Conservation (phyloP, 768 basidiomycete genomes). For the Trametes sanguinea region DNA sequence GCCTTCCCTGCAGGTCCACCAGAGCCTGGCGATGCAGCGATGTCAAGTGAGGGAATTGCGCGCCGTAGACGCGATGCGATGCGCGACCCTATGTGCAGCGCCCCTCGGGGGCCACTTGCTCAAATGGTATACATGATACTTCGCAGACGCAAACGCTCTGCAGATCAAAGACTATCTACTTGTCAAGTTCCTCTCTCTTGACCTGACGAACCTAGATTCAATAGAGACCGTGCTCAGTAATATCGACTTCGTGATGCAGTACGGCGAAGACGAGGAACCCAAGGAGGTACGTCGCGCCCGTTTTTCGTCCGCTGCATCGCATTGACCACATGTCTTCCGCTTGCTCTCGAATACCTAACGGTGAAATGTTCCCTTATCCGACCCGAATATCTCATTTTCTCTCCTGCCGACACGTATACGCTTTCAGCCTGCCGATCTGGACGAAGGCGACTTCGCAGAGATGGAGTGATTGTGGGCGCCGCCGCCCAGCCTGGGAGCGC, state of each 20-base stretch:
- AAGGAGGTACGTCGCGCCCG: slow-evolving; percentile 64
- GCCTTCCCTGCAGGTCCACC: no score
- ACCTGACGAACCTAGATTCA: slow-evolving; percentile 87
- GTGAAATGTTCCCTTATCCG: neutral
- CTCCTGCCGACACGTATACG: neutral
- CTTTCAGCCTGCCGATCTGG: slow-evolving; percentile 85
- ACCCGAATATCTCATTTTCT: neutral
- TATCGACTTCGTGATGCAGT: slow-evolving; percentile 98
- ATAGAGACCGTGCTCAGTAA: slow-evolving; percentile 90
- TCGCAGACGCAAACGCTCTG: no score
- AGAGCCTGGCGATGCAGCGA: no score
- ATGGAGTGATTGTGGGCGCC: slow-evolving; percentile 48
- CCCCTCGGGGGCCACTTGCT: no score
- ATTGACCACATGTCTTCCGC: slow-evolving; percentile 3
- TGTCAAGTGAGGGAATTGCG: no score
- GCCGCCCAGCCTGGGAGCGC: slow-evolving; percentile 7
- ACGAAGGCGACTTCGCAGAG: slow-evolving; percentile 88
- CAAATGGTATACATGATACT: no score
- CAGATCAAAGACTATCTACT: slow-evolving; percentile 99
- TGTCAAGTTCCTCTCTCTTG: slow-evolving; percentile 94
- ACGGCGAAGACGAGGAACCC: slow-evolving; percentile 97
- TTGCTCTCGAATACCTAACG: neutral
- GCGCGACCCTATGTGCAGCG: no score
- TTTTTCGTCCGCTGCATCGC: neutral
- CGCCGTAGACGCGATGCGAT: no score